These are phyloP conservation scores for Kwoniella shandongensis DNA, from an alignment of 768 basidiomycete species.

Conservation along the genomic window DNA sequence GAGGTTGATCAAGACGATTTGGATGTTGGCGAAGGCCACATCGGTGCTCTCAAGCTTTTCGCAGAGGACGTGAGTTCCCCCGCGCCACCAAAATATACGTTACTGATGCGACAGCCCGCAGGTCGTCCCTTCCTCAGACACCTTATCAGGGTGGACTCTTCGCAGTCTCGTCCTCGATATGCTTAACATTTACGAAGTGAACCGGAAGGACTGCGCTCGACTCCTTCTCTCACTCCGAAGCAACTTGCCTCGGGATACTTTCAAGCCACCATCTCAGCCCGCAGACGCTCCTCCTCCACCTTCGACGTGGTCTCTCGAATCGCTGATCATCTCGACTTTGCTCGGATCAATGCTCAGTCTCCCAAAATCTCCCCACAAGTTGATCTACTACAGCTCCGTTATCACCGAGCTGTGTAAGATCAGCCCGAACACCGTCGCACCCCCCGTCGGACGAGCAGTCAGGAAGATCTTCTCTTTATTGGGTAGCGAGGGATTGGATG, in stretches of 20 bases:
- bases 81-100: conserved; percentile 33
- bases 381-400: conserved; percentile 81
- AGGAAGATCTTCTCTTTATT: conserved; percentile 75
- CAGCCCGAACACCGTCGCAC: conserved; percentile 88
- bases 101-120: conserved; percentile 56
- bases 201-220: conserved; percentile 90
- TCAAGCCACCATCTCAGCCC: conserved; percentile 69
- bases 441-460: conserved; percentile 93
- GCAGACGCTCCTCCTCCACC: conserved; percentile 59
- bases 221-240: conserved; percentile 80
- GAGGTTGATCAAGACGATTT: conserved; percentile 32
- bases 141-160: conserved; percentile 74
- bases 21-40: conserved; percentile 45
- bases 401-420: conserved; percentile 93
- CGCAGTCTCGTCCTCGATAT: conserved; percentile 73
- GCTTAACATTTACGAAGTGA: conserved; percentile 87
- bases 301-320: conserved; percentile 85
- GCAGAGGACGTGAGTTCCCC: conserved; percentile 39
- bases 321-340: conserved; percentile 78
- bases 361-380: conserved; percentile 72
- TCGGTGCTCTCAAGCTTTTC: conserved; percentile 36
- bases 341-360: conserved; percentile 72
- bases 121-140: conserved; percentile 74
- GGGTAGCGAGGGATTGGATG: conserved; percentile 76
- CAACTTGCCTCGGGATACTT: conserved; percentile 79